These are phyloP conservation scores for Albizia julibrissin DNA, from an alignment of 306 rosid genomes.

Conservation along the genomic window DNA sequence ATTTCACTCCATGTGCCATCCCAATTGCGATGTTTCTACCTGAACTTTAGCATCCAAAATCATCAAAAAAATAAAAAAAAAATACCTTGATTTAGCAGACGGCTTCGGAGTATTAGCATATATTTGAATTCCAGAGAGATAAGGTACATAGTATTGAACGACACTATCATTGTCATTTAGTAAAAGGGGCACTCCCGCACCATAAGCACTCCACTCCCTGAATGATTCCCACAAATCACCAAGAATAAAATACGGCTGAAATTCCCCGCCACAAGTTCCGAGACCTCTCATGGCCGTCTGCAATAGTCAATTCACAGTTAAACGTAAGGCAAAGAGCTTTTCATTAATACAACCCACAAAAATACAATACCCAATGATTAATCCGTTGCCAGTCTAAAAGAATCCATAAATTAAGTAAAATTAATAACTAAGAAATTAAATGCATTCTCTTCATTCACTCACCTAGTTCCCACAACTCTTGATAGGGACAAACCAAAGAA, in stretches of 20 bases:
- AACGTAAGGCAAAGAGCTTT: background rate
- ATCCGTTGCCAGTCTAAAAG: conserved; percentile 1
- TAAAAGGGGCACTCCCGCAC: conserved; percentile 91
- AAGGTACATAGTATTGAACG: conserved; percentile 86
- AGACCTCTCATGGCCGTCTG: conserved; percentile 64
- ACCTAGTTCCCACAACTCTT: background rate
- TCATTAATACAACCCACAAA: conserved; percentile 5
- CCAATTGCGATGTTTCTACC: background rate
- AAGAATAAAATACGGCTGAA: conserved; percentile 75
- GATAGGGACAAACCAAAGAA: background rate
- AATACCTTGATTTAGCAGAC: conserved; percentile 62
- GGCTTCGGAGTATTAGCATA: conserved; percentile 50
- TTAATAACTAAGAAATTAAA: conserved; percentile 6
- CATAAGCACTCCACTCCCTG: conserved; percentile 94
- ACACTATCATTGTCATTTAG: conserved; percentile 70
- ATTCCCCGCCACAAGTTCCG: conserved; percentile 50
- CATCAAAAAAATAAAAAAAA: background rate
- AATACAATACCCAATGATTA: background rate
- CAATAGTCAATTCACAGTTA: conserved; percentile 34
- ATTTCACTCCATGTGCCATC: background rate
- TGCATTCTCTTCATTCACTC: background rate
- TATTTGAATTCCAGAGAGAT: conserved; percentile 86
- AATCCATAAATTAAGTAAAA: background rate
- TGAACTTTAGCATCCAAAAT: background rate
- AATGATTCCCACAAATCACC: conserved; percentile 91